phyloP scores from a whole-genome alignment of 148 eudicot genomes.

The Spergularia bocconei region DNA sequence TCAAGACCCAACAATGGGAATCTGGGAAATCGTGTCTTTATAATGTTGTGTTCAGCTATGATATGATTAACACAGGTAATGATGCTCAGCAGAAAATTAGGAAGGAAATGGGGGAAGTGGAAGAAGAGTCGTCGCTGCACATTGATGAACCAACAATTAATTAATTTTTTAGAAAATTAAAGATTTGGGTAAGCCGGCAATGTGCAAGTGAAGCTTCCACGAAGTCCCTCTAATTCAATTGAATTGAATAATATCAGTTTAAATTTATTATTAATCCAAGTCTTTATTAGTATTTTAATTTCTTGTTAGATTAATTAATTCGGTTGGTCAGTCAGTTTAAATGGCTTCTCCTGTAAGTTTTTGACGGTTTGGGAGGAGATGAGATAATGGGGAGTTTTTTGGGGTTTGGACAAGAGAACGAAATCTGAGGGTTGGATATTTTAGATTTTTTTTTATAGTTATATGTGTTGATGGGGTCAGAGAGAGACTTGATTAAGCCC shows the following conservation, averaged over 20 bases:
- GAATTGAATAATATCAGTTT: neutral
- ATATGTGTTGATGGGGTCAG: neutral
- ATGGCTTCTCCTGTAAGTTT: conserved; percentile 2
- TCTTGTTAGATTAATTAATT: neutral
- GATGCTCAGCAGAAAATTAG: neutral
- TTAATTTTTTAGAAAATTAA: neutral
- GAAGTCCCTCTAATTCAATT: neutral
- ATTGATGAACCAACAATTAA: neutral
- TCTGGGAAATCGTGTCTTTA: conserved; percentile 1
- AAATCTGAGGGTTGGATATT: neutral
- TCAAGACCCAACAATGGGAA: neutral
- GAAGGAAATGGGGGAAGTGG: conserved; percentile 3
- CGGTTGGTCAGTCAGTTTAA: conserved; percentile 2
- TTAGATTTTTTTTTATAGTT: neutral
- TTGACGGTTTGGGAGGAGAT: neutral
- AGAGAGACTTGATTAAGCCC: neutral
- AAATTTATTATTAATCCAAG: neutral
- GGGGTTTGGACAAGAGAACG: neutral
- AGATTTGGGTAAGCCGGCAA: neutral
- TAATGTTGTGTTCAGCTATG: neutral
- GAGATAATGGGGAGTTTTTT: neutral
- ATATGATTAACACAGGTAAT: neutral
- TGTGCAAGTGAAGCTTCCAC: conserved; percentile 10
- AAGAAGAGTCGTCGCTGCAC: conserved; percentile 6
- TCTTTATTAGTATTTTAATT: neutral